Evolutionary conservation across 2,329 filamentous ascomycete genomes (phyloP), one percentile per base, ranked within the genome.

Genomic region (Didymella lethalis): DNA sequence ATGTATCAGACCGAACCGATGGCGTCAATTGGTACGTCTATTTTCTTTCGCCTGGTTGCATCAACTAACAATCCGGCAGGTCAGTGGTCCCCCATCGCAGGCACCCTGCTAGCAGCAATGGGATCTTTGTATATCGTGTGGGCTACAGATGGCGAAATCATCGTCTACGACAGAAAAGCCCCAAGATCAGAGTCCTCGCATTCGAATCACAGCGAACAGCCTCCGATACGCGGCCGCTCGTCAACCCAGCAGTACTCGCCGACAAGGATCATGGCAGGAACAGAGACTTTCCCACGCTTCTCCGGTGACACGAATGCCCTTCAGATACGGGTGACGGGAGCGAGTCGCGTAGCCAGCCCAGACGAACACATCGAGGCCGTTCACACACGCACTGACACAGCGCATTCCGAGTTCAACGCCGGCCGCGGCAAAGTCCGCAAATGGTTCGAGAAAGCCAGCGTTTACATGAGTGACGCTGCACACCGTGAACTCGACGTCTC

Each of bases 1-100:
- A 65, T 62, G 0, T 88, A 85, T 58, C 81, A 88, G 60, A 89
- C 85, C 0, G 88, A 90, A 60, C 86, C 86, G 0, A 85, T 90
- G 51, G 78, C 79, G 5, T 87, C 83, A 61, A 80, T 90, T 48
- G 86, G 84, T 34, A 54, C 16, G 68, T 32, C 7, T 23, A 23
- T 23, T 23, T 2, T 23, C 20, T 7, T 1, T 8, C 7, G 26
- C 4, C 12, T 20, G 2, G 2, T 20, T 31, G 6, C 11, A 2
- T 1, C 10, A 28, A 10, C 49, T 58, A 10, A 58, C 20, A 2
- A 8, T 20, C 20, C 10, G 3, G 23, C 12, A 70, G 68, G 68
- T 5, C 85, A 88, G 75, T 88, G 86, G 86, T 82, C 81, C 14
- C 85, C 85, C 0, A 83, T 88, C 8, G 83, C 84, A 23, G 87